These are phyloP conservation scores for Beauveria pseudobassiana DNA, from an alignment of 2,329 filamentous ascomycete species.

Conservation along the genomic window DNA sequence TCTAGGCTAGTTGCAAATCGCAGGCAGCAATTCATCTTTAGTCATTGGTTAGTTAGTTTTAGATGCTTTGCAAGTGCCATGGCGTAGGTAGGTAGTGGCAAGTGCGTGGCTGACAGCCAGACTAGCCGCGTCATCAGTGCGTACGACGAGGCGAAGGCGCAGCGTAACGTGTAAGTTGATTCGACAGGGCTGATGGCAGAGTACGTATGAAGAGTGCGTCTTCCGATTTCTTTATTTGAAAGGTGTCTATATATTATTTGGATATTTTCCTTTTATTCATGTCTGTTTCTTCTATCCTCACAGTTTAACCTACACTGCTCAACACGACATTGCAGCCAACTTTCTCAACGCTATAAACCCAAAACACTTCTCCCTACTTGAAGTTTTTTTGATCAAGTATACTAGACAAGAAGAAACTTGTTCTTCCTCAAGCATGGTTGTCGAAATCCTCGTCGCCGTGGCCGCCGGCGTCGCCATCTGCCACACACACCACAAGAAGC, in stretches of 20 bases:
- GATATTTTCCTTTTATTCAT: background rate
- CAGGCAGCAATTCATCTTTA: background rate
- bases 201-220: background rate
- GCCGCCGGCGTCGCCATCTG: constrained; percentile 3
- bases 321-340: background rate
- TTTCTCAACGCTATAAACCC: background rate
- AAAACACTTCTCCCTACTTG: background rate
- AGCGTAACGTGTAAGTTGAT: background rate
- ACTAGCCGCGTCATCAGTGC: constrained; percentile 6
- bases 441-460: constrained; percentile 1
- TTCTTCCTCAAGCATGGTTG: background rate
- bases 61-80: background rate
- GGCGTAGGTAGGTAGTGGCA: background rate
- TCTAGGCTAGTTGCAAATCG: background rate
- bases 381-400: background rate
- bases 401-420: no score
- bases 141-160: constrained; percentile 3
- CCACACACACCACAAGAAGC: constrained; percentile 9
- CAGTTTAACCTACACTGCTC: background rate
- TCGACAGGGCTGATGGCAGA: background rate
- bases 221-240: background rate
- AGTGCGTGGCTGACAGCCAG: background rate
- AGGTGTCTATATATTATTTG: background rate
- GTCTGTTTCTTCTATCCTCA: background rate
- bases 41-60: background rate